phyloP scores from a whole-genome alignment of 768 basidiomycete genomes.

The Cubamyces sp. region DNA sequence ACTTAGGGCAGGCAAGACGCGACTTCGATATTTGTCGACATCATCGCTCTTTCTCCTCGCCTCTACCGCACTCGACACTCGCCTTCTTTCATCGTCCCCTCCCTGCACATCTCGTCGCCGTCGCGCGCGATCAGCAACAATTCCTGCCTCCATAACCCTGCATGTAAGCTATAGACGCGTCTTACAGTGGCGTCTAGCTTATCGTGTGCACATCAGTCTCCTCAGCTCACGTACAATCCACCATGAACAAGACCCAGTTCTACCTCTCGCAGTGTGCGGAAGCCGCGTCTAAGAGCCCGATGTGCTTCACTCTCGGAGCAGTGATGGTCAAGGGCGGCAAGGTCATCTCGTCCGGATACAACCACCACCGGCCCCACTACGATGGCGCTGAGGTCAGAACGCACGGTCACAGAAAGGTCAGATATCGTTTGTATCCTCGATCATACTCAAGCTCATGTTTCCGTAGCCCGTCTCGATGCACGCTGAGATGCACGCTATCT shows the following conservation, averaged over 20 bases:
- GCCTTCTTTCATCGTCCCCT: neutral
- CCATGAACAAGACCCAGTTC: slow-evolving; percentile 53
- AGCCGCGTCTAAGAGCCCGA: slow-evolving; percentile 53
- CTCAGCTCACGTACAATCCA: slow-evolving; percentile 14
- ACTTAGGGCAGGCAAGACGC: slow-evolving; percentile 17
- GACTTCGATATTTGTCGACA: slow-evolving; percentile 9
- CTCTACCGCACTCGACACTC: neutral
- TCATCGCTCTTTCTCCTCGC: neutral
- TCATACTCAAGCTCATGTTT: neutral
- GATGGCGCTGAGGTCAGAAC: slow-evolving; percentile 47
- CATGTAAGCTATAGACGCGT: neutral
- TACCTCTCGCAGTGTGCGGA: slow-evolving; percentile 55
- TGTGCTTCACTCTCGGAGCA: slow-evolving; percentile 53
- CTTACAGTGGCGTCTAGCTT: neutral
- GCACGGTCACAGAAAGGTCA: slow-evolving; percentile 44
- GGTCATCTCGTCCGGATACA: slow-evolving; percentile 53
- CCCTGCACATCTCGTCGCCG: neutral
- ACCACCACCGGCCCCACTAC: slow-evolving; percentile 58
- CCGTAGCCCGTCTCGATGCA: slow-evolving; percentile 52
- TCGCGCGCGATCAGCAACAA: neutral
- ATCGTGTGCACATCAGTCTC: slow-evolving; percentile 12
- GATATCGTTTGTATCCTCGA: slow-evolving; percentile 32
- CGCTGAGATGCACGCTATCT: slow-evolving; percentile 64
- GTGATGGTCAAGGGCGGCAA: slow-evolving; percentile 60
- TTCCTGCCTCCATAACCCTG: neutral